Percentiles rank a stretch among this genome's conserved stretches.
phyloP scores from a whole-genome alignment of 2,329 filamentous ascomycete species.

The Aspergillus novofumigatus region DNA sequence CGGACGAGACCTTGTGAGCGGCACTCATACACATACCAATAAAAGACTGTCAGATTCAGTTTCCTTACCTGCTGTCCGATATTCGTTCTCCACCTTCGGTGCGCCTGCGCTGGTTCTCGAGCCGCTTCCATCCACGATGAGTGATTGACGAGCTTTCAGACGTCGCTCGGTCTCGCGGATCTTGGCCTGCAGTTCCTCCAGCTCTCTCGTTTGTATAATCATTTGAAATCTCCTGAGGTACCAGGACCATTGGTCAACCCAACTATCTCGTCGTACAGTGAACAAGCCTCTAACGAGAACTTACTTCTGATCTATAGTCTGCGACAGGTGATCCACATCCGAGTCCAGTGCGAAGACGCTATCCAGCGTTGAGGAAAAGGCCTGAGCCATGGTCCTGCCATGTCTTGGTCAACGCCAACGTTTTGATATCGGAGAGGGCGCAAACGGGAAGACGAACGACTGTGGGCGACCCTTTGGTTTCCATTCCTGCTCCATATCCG shows the following conservation, averaged over 20 bases:
- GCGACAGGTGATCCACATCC: conserved; percentile 67
- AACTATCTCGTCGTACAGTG: background rate
- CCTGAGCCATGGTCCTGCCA: conserved; percentile 75
- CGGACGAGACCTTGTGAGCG: conserved; percentile 10
- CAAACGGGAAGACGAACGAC: conserved; percentile 60
- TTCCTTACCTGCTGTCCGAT: conserved; percentile 18
- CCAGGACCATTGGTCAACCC: conserved; percentile 1
- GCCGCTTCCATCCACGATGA: conserved; percentile 11
- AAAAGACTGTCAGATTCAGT: conserved; percentile 4
- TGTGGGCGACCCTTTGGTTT: conserved; percentile 76
- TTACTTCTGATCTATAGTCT: conserved; percentile 78
- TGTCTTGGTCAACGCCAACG: conserved; percentile 20
- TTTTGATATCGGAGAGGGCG: conserved; percentile 6
- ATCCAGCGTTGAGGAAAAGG: conserved; percentile 81
- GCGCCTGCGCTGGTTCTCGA: conserved; percentile 7
- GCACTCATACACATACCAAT: background rate
- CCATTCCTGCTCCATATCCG: conserved; percentile 72
- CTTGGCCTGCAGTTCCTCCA: conserved; percentile 78
- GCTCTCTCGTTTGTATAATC: conserved; percentile 68
- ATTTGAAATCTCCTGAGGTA: conserved; percentile 70
- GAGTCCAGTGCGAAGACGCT: conserved; percentile 86
- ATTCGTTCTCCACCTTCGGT: conserved; percentile 13
- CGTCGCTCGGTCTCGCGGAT: conserved; percentile 82
- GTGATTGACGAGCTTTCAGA: conserved; percentile 47
- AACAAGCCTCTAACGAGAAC: conserved; percentile 28